phyloP scores from a whole-genome alignment of 2,329 filamentous ascomycete genomes.

The Tricladium varicosporioides region DNA sequence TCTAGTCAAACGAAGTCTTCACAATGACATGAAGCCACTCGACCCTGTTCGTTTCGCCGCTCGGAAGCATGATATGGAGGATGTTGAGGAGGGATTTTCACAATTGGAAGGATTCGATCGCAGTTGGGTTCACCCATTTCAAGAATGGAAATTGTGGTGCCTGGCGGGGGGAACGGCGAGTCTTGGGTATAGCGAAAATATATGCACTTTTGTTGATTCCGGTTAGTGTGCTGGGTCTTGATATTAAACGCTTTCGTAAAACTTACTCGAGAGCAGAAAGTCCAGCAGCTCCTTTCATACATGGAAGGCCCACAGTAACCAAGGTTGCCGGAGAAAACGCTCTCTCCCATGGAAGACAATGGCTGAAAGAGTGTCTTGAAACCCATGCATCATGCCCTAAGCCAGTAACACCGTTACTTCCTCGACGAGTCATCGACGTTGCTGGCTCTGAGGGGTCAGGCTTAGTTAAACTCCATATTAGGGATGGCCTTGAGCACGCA shows the following conservation, averaged over 20 bases:
- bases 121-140: background rate
- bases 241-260: background rate
- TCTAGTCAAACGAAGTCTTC: background rate
- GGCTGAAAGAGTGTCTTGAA: background rate
- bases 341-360: background rate
- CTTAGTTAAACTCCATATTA: background rate
- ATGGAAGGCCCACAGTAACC: background rate
- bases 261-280: background rate
- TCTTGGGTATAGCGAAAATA: background rate
- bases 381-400: background rate
- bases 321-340: background rate
- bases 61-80: background rate
- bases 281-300: background rate
- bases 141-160: background rate
- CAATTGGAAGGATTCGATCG: background rate
- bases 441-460: background rate
- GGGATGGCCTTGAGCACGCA: background rate
- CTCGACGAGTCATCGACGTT: background rate
- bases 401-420: background rate
- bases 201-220: background rate
- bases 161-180: background rate
- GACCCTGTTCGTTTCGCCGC: background rate
- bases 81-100: background rate
- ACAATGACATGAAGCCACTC: background rate
- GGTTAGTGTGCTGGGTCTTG: background rate